Base-by-base conservation (phyloP, 108 stramenopile species). In the Pseudonitzschia pungens region DNA sequence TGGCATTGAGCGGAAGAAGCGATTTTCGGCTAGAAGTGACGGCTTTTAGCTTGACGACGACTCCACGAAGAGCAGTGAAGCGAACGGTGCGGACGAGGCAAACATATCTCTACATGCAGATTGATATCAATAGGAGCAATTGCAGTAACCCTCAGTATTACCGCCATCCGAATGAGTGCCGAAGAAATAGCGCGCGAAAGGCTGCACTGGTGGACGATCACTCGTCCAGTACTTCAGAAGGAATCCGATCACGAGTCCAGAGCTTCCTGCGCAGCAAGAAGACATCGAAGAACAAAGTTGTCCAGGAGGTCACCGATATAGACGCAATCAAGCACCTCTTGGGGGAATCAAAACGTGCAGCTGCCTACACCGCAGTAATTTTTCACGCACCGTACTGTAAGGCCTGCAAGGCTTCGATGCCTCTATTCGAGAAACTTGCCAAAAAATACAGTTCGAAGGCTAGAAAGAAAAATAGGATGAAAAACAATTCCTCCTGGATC, bases 321-420 rank as follows among this genome's bases (percentile, higher is more conserved):
- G 66, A 67, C 24, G 21, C 45, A 11, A 26, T 67, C 66, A 36
- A 36, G 22, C 11, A 24, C n/a, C 26, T 67, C 43, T n/a, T 67
- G 22, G 66, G 43, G 27, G 28, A 50, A 48, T 36, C 40, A n/a
- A 10, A 10, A 27, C 14, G 43, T 9, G 27, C 21, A 7, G 44
- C 42, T 22, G 28, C 44, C 27, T 67, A 67, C n/a, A 67, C 66
- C 14, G 66, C 66, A 4, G 45, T 67, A 9, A 67, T 67, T 26
- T 67, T 67, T 16, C 66, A 67, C 42, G 66, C 66, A 26, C 43
- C 43, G 18, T 67, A 40, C 26, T 67, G 66, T 31, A 44, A 29
- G 14, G 66, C 66, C 43, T 67, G 66, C 44, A 44, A 67, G 44
- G 66, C 66, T 9, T 67, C 66, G 4, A 28, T 67, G 43, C 66